Evolutionary conservation across 169 alveolate genomes (phyloP), one percentile per base, ranked within the genome.

Genomic region (Cryptosporidium meleagridis): DNA sequence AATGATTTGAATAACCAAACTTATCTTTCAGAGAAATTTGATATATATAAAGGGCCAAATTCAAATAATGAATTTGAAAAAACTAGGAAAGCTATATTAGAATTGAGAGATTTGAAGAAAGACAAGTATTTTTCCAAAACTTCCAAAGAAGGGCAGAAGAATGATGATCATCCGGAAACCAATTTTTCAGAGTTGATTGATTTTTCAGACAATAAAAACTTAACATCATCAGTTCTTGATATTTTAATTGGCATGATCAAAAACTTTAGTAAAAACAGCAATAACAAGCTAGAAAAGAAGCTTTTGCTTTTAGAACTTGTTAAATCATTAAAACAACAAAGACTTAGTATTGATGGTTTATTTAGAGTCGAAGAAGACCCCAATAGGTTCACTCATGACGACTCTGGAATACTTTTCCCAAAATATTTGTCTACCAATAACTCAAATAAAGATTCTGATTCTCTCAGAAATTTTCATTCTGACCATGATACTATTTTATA

Each of bases 1-100:
- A 73, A 55, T 55, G 86, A 73, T 26, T 44, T 73, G 10, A 73
- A 41, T 35, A 53, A 73, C 44, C 71, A 73, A 29, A 53, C 86
- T 29, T 73, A 73, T 23, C 58, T 6, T 58, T 58, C 44, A 2
- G 70, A 73, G 12, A 29, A 37, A 33, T 73, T 33, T 59, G 53
- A 55, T 58, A 9, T n/a, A 10, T 55, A 18, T 37, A 33, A 16
- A 29, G 58, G 39, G 3, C 5, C 2, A 1, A 16, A 29, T 35
- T 31, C 69, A 26, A 29, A 14, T 12, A 59, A 55, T 5, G 29
- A 37, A 5, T 31, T 33, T 52, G 52, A 33, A 2, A 33, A 73
- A 58, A 33, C 29, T 26, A 33, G 12, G 16, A 52, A 73, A 31
- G 18, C 52, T 16, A 31, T 73, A 4, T 1, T 14, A 3, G 68